Evolutionary conservation across 495 filamentous ascomycete genomes (phyloP).

Genomic region (Poronia punctata): DNA sequence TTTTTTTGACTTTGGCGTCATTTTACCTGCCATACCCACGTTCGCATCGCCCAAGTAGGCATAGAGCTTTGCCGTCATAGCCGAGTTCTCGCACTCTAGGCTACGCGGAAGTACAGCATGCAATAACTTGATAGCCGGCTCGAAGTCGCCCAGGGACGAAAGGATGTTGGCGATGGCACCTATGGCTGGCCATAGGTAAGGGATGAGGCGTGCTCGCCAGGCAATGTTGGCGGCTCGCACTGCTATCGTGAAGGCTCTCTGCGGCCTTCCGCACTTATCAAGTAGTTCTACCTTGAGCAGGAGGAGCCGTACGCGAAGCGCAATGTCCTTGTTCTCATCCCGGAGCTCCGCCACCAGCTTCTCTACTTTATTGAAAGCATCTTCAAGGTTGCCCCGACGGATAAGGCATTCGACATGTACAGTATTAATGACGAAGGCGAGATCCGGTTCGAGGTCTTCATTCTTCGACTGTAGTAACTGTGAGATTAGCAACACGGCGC

Average conservation of each 20-base stretch:
- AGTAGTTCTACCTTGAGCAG: slow-evolving; percentile 70
- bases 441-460: slow-evolving; percentile 55
- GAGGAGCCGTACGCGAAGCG: slow-evolving; percentile 67
- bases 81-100: slow-evolving; percentile 64
- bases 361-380: slow-evolving; percentile 64
- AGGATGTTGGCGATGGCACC: slow-evolving; percentile 62
- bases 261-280: slow-evolving; percentile 59
- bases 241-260: slow-evolving; percentile 76
- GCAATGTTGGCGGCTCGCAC: slow-evolving; percentile 74
- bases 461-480: slow-evolving; percentile 44
- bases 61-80: slow-evolving; percentile 61
- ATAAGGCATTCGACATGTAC: slow-evolving; percentile 65
- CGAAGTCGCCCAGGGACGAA: slow-evolving; percentile 66
- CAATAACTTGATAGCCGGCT: slow-evolving; percentile 58
- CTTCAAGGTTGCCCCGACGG: slow-evolving; percentile 53
- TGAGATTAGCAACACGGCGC: slow-evolving; percentile 59
- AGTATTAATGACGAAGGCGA: slow-evolving; percentile 61
- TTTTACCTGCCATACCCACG: slow-evolving; percentile 68
- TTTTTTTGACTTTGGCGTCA: slow-evolving; percentile 24
- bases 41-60: slow-evolving; percentile 73
- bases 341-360: slow-evolving; percentile 55
- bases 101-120: slow-evolving; percentile 74
- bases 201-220: slow-evolving; percentile 62
- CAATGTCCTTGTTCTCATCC: slow-evolving; percentile 65
- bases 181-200: slow-evolving; percentile 71